Conservation (phyloP, 352 stramenopile species). For the Phytophthora europaea region DNA sequence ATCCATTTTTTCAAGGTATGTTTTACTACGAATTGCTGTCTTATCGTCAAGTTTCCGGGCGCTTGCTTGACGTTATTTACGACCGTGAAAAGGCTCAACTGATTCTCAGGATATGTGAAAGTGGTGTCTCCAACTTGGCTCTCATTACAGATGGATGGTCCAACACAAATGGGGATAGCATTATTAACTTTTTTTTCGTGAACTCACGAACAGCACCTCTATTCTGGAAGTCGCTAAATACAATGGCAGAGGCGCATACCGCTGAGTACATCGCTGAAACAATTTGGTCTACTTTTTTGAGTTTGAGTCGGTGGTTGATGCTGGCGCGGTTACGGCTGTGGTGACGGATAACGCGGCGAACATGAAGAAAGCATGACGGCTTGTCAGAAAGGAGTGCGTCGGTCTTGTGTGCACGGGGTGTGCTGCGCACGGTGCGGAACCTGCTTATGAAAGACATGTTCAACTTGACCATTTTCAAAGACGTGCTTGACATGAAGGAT, state of each 20-base stretch:
- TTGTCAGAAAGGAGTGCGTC: neutral
- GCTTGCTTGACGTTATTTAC: neutral
- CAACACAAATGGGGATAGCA: slow-evolving; percentile 12
- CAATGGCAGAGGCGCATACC: neutral
- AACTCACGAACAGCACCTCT: slow-evolving; percentile 1
- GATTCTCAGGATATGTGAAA: neutral
- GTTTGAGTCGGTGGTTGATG: neutral
- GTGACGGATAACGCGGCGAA: slow-evolving; percentile 22
- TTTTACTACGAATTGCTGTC: slow-evolving; percentile 12
- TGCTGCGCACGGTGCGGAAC: slow-evolving; percentile 18
- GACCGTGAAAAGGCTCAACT: neutral
- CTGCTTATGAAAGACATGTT: slow-evolving; percentile 35
- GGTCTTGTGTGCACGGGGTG: slow-evolving; percentile 22
- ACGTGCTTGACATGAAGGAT: slow-evolving; percentile 6
- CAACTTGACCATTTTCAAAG: neutral
- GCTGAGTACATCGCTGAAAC: slow-evolving; percentile 4
- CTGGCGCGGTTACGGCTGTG: slow-evolving; percentile 1
- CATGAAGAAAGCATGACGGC: slow-evolving; percentile 9
- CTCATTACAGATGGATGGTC: slow-evolving; percentile 21
- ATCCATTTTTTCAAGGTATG: slow-evolving; percentile 1
- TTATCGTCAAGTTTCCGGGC: slow-evolving; percentile 1
- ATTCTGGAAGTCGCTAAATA: slow-evolving; percentile 18
- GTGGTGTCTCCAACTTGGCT: neutral
- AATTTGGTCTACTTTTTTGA: slow-evolving; percentile 11
- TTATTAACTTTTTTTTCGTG: slow-evolving; percentile 23